These are phyloP conservation scores for Cercospora sojina DNA, from an alignment of 2,329 filamentous ascomycete species.

Conservation along the genomic window DNA sequence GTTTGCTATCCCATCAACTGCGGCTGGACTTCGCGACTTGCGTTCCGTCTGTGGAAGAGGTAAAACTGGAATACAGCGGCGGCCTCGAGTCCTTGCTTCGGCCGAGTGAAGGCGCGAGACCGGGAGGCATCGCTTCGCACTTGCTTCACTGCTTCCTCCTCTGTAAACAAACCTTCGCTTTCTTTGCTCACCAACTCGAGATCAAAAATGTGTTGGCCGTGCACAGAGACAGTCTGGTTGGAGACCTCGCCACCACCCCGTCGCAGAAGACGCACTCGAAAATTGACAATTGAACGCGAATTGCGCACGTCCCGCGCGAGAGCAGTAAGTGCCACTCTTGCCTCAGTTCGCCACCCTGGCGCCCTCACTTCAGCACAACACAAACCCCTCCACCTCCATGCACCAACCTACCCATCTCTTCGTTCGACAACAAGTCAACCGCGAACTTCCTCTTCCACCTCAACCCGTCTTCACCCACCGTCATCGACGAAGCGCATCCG, in stretches of 20 bases:
- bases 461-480: slow-evolving; percentile 9
- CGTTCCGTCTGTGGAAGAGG: not conserved
- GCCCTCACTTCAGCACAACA: slow-evolving; percentile 17
- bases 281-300: slow-evolving; percentile 6
- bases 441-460: slow-evolving; percentile 16
- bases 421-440: slow-evolving; percentile 8
- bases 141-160: not conserved
- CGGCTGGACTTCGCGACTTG: not conserved
- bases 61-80: not conserved
- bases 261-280: slow-evolving; percentile 18
- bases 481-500: not conserved
- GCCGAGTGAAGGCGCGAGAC: not conserved
- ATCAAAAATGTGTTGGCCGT: slow-evolving; percentile 33
- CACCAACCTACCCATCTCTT: slow-evolving; percentile 5
- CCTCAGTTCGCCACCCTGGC: slow-evolving; percentile 2
- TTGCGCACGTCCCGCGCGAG: slow-evolving; percentile 3
- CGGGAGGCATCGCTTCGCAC: not conserved
- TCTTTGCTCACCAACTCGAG: not conserved
- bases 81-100: not conserved
- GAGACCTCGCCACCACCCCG: slow-evolving; percentile 27
- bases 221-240: slow-evolving; percentile 32
- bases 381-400: slow-evolving; percentile 11
- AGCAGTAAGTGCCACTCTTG: slow-evolving; percentile 18
- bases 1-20: not conserved
- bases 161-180: not conserved